These are phyloP conservation scores for Kodamaea restingae DNA, from an alignment of 805 yeast species.

Conservation along the genomic window DNA sequence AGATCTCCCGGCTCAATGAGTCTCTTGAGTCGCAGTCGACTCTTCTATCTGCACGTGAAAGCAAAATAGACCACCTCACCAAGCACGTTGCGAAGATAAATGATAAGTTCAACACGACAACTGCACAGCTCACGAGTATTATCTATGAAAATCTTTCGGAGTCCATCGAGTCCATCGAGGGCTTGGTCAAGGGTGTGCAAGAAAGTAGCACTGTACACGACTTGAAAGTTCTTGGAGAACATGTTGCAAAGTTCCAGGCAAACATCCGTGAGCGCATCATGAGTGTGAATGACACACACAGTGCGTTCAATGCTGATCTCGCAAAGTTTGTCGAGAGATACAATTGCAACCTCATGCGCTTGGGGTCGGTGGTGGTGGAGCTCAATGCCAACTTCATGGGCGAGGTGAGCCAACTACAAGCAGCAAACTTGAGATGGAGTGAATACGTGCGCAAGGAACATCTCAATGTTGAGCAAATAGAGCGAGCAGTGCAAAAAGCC, in stretches of 20 bases:
- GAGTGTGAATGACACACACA: constrained; percentile 2
- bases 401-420: neutral
- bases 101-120: constrained; percentile 11
- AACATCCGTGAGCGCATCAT: constrained; percentile 8
- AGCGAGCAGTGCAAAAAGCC: neutral
- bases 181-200: constrained; percentile 3
- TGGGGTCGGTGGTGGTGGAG: constrained; percentile 4
- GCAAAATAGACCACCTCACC: constrained; percentile 8
- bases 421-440: neutral
- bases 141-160: constrained; percentile 11
- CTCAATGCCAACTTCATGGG: constrained; percentile 6
- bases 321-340: constrained; percentile 8
- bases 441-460: constrained; percentile 5
- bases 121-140: constrained; percentile 11
- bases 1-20: neutral
- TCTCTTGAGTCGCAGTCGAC: constrained; percentile 3
- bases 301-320: constrained; percentile 2
- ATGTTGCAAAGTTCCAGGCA: constrained; percentile 6
- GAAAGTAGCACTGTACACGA: constrained; percentile 1
- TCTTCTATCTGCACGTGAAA: constrained; percentile 2
- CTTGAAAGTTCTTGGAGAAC: constrained; percentile 3
- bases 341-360: constrained; percentile 7
- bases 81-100: constrained; percentile 11
- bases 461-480: constrained; percentile 1
- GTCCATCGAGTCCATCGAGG: constrained; percentile 9